A percentile compares a stretch with the other conserved stretches of the same genome.
These are phyloP conservation scores for Talaromyces sp. DNA, from an alignment of 2,329 filamentous ascomycete genomes.

Conservation along the genomic window DNA sequence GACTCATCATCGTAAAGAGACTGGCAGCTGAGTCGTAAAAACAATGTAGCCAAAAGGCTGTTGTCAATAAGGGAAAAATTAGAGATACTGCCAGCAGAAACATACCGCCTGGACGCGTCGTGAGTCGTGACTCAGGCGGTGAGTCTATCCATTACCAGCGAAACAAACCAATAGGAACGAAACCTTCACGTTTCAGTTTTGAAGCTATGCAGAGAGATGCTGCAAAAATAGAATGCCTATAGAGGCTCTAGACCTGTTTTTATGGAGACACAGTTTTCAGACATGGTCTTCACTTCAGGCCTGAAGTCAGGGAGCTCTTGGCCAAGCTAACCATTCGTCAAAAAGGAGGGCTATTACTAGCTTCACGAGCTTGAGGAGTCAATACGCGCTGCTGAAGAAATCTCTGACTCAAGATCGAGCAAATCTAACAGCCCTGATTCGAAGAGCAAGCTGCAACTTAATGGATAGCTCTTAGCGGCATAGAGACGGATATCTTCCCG, in stretches of 20 bases:
- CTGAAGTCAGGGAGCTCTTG: background rate
- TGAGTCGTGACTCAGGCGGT: background rate
- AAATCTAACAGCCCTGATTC: background rate
- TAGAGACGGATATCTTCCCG: background rate
- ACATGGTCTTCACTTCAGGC: background rate
- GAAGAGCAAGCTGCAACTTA: background rate
- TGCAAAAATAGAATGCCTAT: background rate
- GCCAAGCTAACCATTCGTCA: background rate
- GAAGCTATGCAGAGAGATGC: background rate
- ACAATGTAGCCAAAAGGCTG: background rate
- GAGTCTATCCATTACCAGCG: background rate
- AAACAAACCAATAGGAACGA: background rate
- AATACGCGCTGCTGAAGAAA: background rate
- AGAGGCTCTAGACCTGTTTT: background rate
- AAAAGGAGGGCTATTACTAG: background rate
- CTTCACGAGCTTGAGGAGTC: background rate
- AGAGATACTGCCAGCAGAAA: conserved; percentile 5
- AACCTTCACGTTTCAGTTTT: background rate
- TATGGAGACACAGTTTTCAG: background rate
- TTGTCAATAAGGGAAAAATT: conserved; percentile 7
- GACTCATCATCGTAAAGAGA: background rate
- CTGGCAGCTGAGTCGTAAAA: background rate
- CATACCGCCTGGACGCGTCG: background rate
- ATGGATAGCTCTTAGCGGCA: background rate
- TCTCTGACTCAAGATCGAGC: background rate